Evolutionary conservation across 2,329 filamentous ascomycete species (phyloP), one percentile per base, ranked within the genome.

Genomic region (Macrophomina phaseolina): DNA sequence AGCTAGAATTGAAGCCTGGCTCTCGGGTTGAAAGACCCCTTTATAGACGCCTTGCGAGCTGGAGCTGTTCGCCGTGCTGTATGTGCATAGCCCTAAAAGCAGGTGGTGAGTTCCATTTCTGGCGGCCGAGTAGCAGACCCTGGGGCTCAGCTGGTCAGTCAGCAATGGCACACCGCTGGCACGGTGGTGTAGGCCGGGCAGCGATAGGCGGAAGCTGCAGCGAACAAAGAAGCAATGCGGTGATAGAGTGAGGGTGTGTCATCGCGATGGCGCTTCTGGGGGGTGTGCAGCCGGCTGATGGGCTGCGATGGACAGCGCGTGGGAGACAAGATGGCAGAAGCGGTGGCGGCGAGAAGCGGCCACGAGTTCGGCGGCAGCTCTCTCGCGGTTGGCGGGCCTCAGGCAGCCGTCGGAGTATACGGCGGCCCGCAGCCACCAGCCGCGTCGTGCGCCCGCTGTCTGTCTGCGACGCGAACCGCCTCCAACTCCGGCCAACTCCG

Each of bases 141-240:
- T n/a, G 56, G 58, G 6, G 42, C 32, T 62, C 58, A 62, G 58
- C 58, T 62, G 28, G 42, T 62, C 58, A 49, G 58, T 62, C 58
- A 62, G 58, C 58, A 62, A 62, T n/a, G n/a, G 40, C 58, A 62
- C 58, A 62, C 58, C 58, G 58, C 58, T 40, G 58, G 58, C 32
- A 14, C 32, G 5, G 14, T 38, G 4, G 8, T 14, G 46, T 2
- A 49, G 4, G 23, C 23, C 12, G 9, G 18, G 28, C 23, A 16
- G 11, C 34, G 5, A 62, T 49, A 38, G 11, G 58, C 42, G 9
- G 45, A 32, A n/a, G 18, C 8, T 16, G 30, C 45, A 32, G 30
- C 14, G 45, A 28, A 49, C 36, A 49, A 49, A 28, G 58, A 38
- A 28, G 30, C 30, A 7, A 36, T 48, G 58, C 46, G 58, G 58